Base-by-base conservation (phyloP, 805 yeast genomes). In the Teunomyces gatunensis region DNA sequence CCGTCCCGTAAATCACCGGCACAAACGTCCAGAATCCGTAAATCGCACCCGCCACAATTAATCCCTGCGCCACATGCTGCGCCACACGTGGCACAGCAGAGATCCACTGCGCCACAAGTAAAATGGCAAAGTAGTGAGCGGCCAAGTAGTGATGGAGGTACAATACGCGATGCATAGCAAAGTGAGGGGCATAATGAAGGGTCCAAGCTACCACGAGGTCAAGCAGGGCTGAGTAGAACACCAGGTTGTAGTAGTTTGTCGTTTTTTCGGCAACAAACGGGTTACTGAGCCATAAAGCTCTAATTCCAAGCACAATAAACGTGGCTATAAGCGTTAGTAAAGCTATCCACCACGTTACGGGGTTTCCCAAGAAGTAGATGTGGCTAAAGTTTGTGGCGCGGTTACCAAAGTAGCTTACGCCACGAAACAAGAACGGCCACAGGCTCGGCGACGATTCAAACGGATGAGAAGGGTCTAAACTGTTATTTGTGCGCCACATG, bases 351-450 rank as follows among this genome's bases (percentile, higher is more conserved):
- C 40, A 30, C 30, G 44, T 25, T 11, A 78, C 74, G 17, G 78
- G 66, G 63, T 87, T 89, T 5, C 95, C 95, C 12, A 85, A 55
- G 23, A 79, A 73, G 59, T 84, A 85, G 29, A 87, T 68, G 46
- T 67, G 68, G 39, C 62, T 59, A 12, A 64, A 64, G 12, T 48
- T 44, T n/a, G 54, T 61, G 42, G 54, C 61, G 20, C 52, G 56
- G 54, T 73, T 69, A 25, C 71, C 69, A 72, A 78, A 83, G 62
- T 79, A 82, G 54, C 71, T 78, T 47, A 82, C 72, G n/a, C 92
- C 92, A 36, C 81, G 70, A 17, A 64, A 50, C 47, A 78, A 63
- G 39, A 79, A 67, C 13, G 87, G 82, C 94, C 96, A 88, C 10
- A 82, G 66, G 12, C 60, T 61, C 1, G 89, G 86, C n/a, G 72